Evolutionary conservation across 495 filamentous ascomycete species (phyloP), one percentile per base, ranked within the genome.

Genomic region (Amphirosellinia nigrospora): DNA sequence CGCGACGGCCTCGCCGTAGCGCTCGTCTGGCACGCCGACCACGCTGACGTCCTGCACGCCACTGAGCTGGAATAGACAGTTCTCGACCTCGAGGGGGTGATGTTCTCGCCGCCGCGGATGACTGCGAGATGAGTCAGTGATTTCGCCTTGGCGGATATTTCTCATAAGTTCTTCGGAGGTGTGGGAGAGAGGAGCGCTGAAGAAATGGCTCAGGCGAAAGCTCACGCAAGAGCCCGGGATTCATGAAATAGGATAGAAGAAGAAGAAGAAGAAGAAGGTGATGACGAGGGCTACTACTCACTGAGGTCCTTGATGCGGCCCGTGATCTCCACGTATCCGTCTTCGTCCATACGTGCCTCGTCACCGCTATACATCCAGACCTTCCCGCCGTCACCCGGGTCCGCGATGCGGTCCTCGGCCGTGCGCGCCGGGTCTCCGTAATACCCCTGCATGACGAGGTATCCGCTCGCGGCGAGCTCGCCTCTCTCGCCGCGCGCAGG

Each of bases 11-110:
- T 99, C 96, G 2, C 96, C 96, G 73, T 97, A 94, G 74, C 85
- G 81, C 72, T 92, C 89, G 75, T 97, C 94, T 9, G 92, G 90
- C 13, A 99, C 80, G 0, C 94, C 96, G 0, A 97, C 93, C 1
- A 95, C 91, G 66, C 90, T 92, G 7, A 87, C 92, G 72, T 98
- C 93, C 26, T 82, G 78, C 3, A 99, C 82, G 0, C 79, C 80
- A 23, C 88, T 83, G 71, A 94, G 89, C 34, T 86, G 87, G 50
- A 96, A 87, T n/a, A 99, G 85, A 70, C 90, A 94, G 76, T 96
- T 94, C 80, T 99, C 96, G 32, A 98, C 86, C 79, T 99, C 96
- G 3, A 98, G 84, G 3, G 96, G 96, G 76, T 97, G 93, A 99
- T 97, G 74, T 99, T 99, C 78, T 98, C 96, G 2, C 96, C 95